Evolutionary conservation across 1,284 basidiomycete species (phyloP).

Genomic region (Cryptococcus sp.): DNA sequence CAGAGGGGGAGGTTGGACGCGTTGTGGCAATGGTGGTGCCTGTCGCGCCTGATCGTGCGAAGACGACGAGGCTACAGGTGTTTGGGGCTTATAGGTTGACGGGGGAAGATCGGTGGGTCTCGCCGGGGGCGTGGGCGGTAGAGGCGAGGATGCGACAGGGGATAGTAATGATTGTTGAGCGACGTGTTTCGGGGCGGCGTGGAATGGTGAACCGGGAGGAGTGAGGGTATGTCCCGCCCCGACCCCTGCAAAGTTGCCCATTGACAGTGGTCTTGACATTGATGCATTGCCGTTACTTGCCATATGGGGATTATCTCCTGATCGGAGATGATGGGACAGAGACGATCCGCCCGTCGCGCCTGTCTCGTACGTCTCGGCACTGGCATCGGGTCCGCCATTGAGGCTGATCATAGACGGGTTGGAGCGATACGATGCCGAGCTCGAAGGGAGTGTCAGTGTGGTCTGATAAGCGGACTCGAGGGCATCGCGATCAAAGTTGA

Average conservation of each 20-base stretch:
- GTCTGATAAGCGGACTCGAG: slow-evolving; percentile 30
- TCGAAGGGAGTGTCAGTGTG: slow-evolving; percentile 14
- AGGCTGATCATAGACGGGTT: slow-evolving; percentile 6
- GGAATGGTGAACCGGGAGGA: slow-evolving; percentile 32
- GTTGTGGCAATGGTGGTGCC: neutral
- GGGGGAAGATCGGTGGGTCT: slow-evolving; percentile 15
- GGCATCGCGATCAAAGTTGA: slow-evolving; percentile 38
- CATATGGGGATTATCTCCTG: slow-evolving; percentile 19
- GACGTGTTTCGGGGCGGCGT: slow-evolving; percentile 13
- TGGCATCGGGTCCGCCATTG: slow-evolving; percentile 1
- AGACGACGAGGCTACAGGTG: neutral
- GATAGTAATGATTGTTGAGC: slow-evolving; percentile 17
- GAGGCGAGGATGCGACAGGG: slow-evolving; percentile 16
- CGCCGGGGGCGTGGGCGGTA: slow-evolving; percentile 20
- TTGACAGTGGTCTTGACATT: no score
- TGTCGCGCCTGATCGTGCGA: neutral
- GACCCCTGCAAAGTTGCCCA: slow-evolving; percentile 27
- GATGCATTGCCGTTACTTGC: neutral
- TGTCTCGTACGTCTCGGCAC: slow-evolving; percentile 19
- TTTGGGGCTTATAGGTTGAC: slow-evolving; percentile 8
- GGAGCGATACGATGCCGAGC: slow-evolving; percentile 12
- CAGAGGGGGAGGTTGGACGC: slow-evolving; percentile 1
- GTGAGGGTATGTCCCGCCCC: slow-evolving; percentile 38
- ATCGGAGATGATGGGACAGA: slow-evolving; percentile 15
- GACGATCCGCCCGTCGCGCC: slow-evolving; percentile 5